phyloP scores from a whole-genome alignment of 768 basidiomycete species.

The Rhizopogon salebrosus region DNA sequence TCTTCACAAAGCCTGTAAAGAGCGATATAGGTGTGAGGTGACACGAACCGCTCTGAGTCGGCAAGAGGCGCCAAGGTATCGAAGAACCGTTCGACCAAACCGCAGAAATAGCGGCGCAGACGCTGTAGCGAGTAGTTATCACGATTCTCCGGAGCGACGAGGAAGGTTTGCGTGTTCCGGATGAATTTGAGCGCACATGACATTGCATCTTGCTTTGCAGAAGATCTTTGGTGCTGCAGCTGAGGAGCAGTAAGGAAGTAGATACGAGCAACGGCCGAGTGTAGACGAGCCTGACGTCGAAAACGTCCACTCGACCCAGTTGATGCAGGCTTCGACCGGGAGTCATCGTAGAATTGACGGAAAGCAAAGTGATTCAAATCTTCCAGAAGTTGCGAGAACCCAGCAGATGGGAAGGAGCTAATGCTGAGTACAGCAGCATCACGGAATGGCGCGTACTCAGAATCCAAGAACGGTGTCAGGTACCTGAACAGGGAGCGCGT shows the following conservation, averaged over 20 bases:
- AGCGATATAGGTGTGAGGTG: constrained; percentile 68
- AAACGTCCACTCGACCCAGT: constrained; percentile 46
- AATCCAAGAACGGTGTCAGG: constrained; percentile 82
- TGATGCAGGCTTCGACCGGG: constrained; percentile 42
- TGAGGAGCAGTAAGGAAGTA: constrained; percentile 81
- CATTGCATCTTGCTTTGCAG: constrained; percentile 67
- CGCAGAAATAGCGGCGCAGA: constrained; percentile 87
- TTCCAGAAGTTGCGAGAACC: constrained; percentile 78
- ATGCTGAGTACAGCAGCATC: constrained; percentile 86
- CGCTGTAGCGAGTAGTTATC: constrained; percentile 76
- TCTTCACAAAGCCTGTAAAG: constrained; percentile 86
- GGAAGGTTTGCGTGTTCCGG: constrained; percentile 71
- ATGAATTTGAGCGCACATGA: constrained; percentile 83
- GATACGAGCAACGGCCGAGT: constrained; percentile 84
- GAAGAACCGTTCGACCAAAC: constrained; percentile 81
- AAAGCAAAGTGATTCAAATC: constrained; percentile 77
- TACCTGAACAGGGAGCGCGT: constrained; percentile 81
- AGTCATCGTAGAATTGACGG: constrained; percentile 76
- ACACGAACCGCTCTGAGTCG: constrained; percentile 73
- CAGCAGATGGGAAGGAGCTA: constrained; percentile 74
- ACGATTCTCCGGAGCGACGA: constrained; percentile 66
- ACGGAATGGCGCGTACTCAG: constrained; percentile 77
- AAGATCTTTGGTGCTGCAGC: constrained; percentile 63
- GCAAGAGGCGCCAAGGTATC: constrained; percentile 66
- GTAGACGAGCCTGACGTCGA: constrained; percentile 72